Evolutionary conservation across 352 stramenopile genomes (phyloP), one percentile per base, ranked within the genome.

Genomic region (Phytophthora pinifolia): DNA sequence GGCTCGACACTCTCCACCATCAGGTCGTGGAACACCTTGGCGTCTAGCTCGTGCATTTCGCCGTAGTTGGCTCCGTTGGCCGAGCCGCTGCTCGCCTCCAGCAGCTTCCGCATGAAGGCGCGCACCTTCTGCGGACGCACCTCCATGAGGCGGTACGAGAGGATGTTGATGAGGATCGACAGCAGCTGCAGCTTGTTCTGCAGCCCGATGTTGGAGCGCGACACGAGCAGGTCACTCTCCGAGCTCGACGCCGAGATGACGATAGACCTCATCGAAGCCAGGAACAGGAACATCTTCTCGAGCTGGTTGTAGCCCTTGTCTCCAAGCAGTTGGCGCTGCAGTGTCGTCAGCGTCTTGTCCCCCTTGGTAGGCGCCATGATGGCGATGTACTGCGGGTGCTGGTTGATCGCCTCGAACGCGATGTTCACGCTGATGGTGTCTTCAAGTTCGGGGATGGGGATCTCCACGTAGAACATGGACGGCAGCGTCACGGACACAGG

Each of bases 301-400:
- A 94, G 72, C 48, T 92, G 82, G 59, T 86, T 89, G 79, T 91
- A 94, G n/a, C 84, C 83, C 46, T 94, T 94, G 64, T 94, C 78
- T 3, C 83, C 83, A 27, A 94, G 64, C 22, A 94, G 55, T 39
- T 89, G 79, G 1, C 65, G 72, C 55, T 91, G 82, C 35, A 94
- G 71, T 5, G 65, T 73, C 49, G 77, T 76, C 18, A 70, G 45
- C 10, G 65, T 46, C 30, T 51, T 54, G 27, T 62, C 58, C 13
- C 54, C 34, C 14, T 52, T 70, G n/a, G 54, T 53, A n/a, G 37
- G 49, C 5, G 71, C 54, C 63, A 82, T 80, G 67, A 94, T 89
- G 12, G 80, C 74, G 48, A 94, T 92, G 62, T 88, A 89, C 72
- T 91, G 77, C 29, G 83, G 83, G 33, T 76, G 64, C 52, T 88